Percentiles rank a stretch among this genome's conserved stretches.
Evolutionary conservation across 2,329 filamentous ascomycete species (phyloP).

Genomic region (Cladobotryum mycophilum): DNA sequence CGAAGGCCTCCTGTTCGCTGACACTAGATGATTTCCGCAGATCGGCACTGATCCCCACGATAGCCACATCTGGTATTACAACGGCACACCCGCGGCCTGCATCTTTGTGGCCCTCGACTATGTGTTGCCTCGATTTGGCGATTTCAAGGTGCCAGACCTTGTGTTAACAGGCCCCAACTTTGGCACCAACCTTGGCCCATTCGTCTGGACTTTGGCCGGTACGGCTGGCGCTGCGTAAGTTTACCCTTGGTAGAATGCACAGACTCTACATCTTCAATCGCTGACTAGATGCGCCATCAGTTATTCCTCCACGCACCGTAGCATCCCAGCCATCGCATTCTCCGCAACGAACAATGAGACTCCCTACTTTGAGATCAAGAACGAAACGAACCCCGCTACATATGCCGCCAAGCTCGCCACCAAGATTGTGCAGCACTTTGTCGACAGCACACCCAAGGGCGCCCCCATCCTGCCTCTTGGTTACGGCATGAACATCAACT

Average conservation of each 20-base stretch:
- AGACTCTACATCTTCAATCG: background rate
- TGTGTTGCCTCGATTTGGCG: conserved; percentile 43
- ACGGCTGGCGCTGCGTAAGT: conserved; percentile 39
- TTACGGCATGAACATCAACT: conserved; percentile 48
- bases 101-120: conserved; percentile 52
- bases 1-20: background rate
- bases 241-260: background rate
- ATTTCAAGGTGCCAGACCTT: conserved; percentile 45
- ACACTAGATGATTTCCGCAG: conserved; percentile 7
- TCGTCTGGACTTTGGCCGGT: conserved; percentile 46
- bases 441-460: conserved; percentile 27
- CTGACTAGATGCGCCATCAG: conserved; percentile 19
- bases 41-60: conserved; percentile 45
- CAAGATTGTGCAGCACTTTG: conserved; percentile 39
- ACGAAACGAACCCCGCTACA: conserved; percentile 39
- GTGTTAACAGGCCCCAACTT: conserved; percentile 51
- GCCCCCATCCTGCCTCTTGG: conserved; percentile 38
- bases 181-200: conserved; percentile 47
- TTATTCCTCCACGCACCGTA: conserved; percentile 42
- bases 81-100: conserved; percentile 50
- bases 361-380: conserved; percentile 32
- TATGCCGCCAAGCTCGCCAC: conserved; percentile 36
- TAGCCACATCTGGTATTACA: conserved; percentile 54
- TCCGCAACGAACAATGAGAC: conserved; percentile 38
- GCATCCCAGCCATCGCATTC: conserved; percentile 44